Percentiles rank a stretch among this genome's conserved stretches.
Evolutionary conservation across 2,329 filamentous ascomycete genomes (phyloP).

Genomic region (Aspergillus pseudotamarii): DNA sequence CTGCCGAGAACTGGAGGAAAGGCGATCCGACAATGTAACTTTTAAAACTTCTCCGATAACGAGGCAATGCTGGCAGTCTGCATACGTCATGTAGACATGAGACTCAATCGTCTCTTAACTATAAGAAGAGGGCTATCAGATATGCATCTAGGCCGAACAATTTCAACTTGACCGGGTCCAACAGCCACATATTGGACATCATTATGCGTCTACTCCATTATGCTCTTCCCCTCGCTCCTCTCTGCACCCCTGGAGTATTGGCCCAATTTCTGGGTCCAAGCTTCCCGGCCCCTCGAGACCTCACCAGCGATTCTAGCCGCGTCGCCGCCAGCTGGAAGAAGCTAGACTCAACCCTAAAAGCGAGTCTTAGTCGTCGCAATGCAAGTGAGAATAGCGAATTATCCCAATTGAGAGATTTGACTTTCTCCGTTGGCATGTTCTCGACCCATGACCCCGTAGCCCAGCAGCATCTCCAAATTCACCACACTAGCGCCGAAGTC

Average conservation of each 20-base stretch:
- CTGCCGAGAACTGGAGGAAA: no score
- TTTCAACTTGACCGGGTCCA: not conserved
- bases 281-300: slow-evolving; percentile 39
- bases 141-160: not conserved
- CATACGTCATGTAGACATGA: not conserved
- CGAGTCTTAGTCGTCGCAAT: slow-evolving; percentile 19
- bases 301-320: slow-evolving; percentile 36
- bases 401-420: slow-evolving; percentile 33
- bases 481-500: slow-evolving; percentile 40
- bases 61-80: not conserved
- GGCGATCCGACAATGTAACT: not conserved
- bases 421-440: slow-evolving; percentile 46
- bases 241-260: slow-evolving; percentile 9
- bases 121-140: not conserved
- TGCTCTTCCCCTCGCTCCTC: not conserved
- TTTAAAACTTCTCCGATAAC: not conserved
- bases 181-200: not conserved
- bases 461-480: slow-evolving; percentile 34
- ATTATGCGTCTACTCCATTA: not conserved
- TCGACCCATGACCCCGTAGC: slow-evolving; percentile 40
- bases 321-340: slow-evolving; percentile 39
- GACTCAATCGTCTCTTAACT: not conserved
- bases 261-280: slow-evolving; percentile 32
- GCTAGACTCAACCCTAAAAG: slow-evolving; percentile 29
- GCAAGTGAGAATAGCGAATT: slow-evolving; percentile 10